Conservation (phyloP, 345 rosid species). For the Pugionium dolabratum region DNA sequence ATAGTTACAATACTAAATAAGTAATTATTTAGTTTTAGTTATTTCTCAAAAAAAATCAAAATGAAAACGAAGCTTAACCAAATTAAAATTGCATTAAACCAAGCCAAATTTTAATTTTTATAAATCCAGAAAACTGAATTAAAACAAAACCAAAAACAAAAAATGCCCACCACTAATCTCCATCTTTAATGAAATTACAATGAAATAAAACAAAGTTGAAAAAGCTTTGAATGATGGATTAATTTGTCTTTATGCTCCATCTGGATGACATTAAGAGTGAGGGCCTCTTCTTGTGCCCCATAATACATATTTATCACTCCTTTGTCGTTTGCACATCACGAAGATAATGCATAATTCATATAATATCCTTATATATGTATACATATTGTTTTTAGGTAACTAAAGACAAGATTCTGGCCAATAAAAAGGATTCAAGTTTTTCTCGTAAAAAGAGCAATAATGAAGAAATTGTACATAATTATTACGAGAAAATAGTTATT, state of each 20-base stretch:
- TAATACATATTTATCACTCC: constrained; percentile 24
- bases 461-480: too few relatives aligned
- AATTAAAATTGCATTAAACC: too few relatives aligned
- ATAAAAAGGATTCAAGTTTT: neutral
- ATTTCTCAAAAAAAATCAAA: too few relatives aligned
- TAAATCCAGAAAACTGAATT: too few relatives aligned
- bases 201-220: neutral
- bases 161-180: too few relatives aligned
- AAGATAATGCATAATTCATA: constrained; percentile 35
- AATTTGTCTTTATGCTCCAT: constrained; percentile 29
- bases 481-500: too few relatives aligned
- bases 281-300: constrained; percentile 34
- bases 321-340: constrained; percentile 40
- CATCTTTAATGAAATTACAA: constrained; percentile 2
- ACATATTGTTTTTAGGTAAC: neutral
- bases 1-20: too few relatives aligned
- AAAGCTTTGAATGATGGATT: constrained; percentile 21
- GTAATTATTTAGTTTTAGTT: too few relatives aligned
- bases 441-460: too few relatives aligned
- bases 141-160: too few relatives aligned
- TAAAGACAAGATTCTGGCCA: constrained; percentile 17
- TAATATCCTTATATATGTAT: neutral
- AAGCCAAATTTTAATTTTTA: too few relatives aligned
- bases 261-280: constrained; percentile 39
- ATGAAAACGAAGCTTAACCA: too few relatives aligned